Base-by-base conservation (phyloP, 768 basidiomycete species). In the Tremella mesenterica region DNA sequence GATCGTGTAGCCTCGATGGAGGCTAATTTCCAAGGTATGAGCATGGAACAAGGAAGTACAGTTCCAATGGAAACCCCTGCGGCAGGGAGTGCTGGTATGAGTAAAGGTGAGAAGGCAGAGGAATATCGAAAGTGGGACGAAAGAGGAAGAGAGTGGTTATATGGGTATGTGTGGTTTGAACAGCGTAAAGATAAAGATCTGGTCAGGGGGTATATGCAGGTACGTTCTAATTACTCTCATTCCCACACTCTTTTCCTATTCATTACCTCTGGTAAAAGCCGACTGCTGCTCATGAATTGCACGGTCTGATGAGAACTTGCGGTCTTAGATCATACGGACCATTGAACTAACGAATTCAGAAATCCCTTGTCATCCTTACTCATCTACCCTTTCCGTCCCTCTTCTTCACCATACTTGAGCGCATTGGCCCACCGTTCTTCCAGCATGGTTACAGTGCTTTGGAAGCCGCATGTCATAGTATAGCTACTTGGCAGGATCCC, bases 401-500 rank as follows among this genome's bases (percentile, higher is more conserved):
- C 10, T 96, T 88, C 75, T 65, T 75, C 36, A 80, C 84, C n/a
- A 71, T 81, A 0, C 70, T 92, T 23, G 74, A 80, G 20, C 79
- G 81, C 44, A 79, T 95, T 36, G 90, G 87, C 0, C 86, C 88
- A 0, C 72, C 85, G 25, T 75, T 75, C 50, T 75, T 74, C 56
- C 69, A 75, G 21, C 85, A 89, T 57, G 88, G 86, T 3, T 78
- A 80, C 4, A 79, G 86, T 0, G 90, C 88, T 78, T 76, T 91
- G 2, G 88, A 93, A 72, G 81, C 83, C 0, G 87, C 88, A 2
- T 90, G 87, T 67, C 81, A 91, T 63, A 86, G 86, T 55, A 84
- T 90, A 23, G 81, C 86, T 4, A 81, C 78, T 56, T 95, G 89
- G 89, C 81, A 83, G 44, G 82, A 83, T 71, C 87, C 86, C 28